Base-by-base conservation (phyloP, 179 eudicot genomes). In the Silene coronaria region DNA sequence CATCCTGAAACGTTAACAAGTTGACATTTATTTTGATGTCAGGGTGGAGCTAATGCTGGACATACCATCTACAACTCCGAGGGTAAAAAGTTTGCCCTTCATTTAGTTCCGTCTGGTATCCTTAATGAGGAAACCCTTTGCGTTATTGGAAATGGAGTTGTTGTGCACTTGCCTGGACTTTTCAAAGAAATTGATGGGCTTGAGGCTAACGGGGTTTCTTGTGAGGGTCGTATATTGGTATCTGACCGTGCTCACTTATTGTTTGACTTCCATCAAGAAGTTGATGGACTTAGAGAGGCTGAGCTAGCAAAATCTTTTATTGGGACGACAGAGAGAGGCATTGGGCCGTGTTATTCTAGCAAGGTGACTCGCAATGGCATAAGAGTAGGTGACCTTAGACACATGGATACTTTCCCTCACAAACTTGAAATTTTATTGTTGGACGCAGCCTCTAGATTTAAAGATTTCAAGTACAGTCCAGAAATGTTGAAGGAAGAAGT, bases 21-120 rank as follows among this genome's bases (percentile, higher is more conserved):
- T 77, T 53, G 16, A 19, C 71, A 5, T 68, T 23, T 11, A 67
- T 27, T 27, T 71, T 78, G 51, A 62, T 80, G 73, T 36, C 76
- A 95, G 97, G 99, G 99, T 76, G 97, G 99, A 78, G 95, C 99
- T 65, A 95, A 95, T 83, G 99, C 99, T 64, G 97, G 99, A n/a
- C 99, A 91, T 82, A 95, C 99, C 73, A 95, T 95, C 69, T 95
- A 95, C 85, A 91, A 91, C 74, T 78, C 95, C 1, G 97, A 92
- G 86, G 99, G 99, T 4, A 95, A 95, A 79, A 95, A 92, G 84
- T 95, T 95, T 87, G 97, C 97, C 26, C 97, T 95, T 67, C 99
- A 92, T 82, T 90, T 95, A 59, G 97, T 95, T 80, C 99, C 99
- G 58, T 95, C 97, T 26, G 99, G 99, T 60, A 95, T 95, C 67